phyloP scores from a whole-genome alignment of 2,329 filamentous ascomycete species.

The Stemphylium beticola region DNA sequence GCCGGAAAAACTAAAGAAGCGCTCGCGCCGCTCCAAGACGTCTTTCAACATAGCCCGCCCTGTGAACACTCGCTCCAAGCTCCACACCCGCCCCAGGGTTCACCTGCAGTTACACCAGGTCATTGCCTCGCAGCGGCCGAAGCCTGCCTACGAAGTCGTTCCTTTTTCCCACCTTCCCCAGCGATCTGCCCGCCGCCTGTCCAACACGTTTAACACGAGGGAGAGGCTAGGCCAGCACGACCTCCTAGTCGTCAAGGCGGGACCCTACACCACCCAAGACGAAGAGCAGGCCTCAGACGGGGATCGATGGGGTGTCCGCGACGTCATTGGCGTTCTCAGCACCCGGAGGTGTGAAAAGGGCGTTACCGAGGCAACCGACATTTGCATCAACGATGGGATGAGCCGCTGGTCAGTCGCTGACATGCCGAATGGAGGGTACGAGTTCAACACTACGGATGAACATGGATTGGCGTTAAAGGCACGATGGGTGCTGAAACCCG shows the following conservation, averaged over 20 bases:
- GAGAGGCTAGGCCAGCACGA: slow-evolving; percentile 71
- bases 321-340: slow-evolving; percentile 74
- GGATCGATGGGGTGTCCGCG: slow-evolving; percentile 57
- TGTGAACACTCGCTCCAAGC: slow-evolving; percentile 63
- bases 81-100: slow-evolving; percentile 71
- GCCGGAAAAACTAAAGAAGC: slow-evolving; percentile 52
- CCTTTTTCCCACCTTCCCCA: slow-evolving; percentile 67
- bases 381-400: slow-evolving; percentile 62
- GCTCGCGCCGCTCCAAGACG: slow-evolving; percentile 62
- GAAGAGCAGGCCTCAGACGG: slow-evolving; percentile 57
- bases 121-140: slow-evolving; percentile 64
- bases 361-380: slow-evolving; percentile 67
- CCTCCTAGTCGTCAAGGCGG: slow-evolving; percentile 72
- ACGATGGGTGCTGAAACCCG: slow-evolving; percentile 69
- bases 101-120: slow-evolving; percentile 75
- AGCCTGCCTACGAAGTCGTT: slow-evolving; percentile 75
- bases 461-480: slow-evolving; percentile 66
- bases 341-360: slow-evolving; percentile 61
- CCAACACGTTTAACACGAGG: slow-evolving; percentile 68
- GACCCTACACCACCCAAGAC: slow-evolving; percentile 61
- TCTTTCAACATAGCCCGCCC: slow-evolving; percentile 73
- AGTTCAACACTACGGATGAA: slow-evolving; percentile 66
- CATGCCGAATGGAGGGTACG: slow-evolving; percentile 54
- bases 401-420: slow-evolving; percentile 54
- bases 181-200: slow-evolving; percentile 58